These are phyloP conservation scores for Oldenlandia corymbosa DNA, from an alignment of 257 asterid genomes.

Conservation along the genomic window DNA sequence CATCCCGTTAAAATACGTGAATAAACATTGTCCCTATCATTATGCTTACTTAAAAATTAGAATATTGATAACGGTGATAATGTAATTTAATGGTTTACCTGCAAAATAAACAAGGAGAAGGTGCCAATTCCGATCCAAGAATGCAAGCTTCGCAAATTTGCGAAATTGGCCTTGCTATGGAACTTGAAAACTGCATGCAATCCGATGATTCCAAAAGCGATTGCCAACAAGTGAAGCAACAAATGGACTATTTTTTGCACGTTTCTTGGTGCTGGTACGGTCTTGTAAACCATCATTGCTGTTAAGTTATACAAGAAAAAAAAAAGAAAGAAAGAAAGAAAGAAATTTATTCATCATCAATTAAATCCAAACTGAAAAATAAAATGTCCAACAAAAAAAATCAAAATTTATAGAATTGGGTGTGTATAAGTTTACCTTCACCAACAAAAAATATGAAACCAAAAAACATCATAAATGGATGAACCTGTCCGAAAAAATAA, in stretches of 20 bases:
- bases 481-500: slow-evolving; percentile 61
- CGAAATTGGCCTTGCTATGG: slow-evolving; percentile 33
- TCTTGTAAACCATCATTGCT: slow-evolving; percentile 76
- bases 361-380: too few relatives aligned
- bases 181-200: slow-evolving; percentile 68
- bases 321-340: background rate
- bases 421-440: slow-evolving; percentile 53
- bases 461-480: slow-evolving; percentile 78
- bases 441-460: slow-evolving; percentile 70
- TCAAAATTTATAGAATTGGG: too few relatives aligned
- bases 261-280: slow-evolving; percentile 38
- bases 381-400: too few relatives aligned
- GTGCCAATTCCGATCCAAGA: slow-evolving; percentile 84
- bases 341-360: too few relatives aligned
- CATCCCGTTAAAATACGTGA: too few relatives aligned
- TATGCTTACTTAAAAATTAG: too few relatives aligned
- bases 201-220: slow-evolving; percentile 30
- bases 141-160: slow-evolving; percentile 53
- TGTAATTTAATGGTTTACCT: slow-evolving; percentile 31
- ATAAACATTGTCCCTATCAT: too few relatives aligned
- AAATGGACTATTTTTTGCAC: slow-evolving; percentile 46
- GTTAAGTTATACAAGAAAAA: background rate
- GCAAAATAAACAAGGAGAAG: slow-evolving; percentile 59
- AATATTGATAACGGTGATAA: too few relatives aligned
- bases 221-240: slow-evolving; percentile 23